Percentiles rank a stretch among this genome's conserved stretches.
Conservation (phyloP, 345 rosid genomes). For the Acer yangbiense region DNA sequence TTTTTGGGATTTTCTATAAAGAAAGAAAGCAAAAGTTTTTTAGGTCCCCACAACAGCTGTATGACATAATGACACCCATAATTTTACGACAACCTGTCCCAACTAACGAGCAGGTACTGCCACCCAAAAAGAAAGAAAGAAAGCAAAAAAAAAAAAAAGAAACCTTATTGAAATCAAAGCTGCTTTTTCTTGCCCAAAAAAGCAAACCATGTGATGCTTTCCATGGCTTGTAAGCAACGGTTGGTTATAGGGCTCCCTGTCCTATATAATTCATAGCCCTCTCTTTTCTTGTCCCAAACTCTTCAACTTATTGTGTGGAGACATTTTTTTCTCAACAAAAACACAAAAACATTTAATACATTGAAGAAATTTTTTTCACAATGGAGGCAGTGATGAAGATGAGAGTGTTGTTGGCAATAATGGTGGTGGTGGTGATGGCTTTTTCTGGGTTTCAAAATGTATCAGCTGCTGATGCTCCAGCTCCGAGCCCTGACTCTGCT, state of each 20-base stretch:
- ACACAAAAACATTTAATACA: too few relatives aligned
- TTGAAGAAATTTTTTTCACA: neutral
- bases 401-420: conserved; percentile 25
- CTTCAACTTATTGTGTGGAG: neutral
- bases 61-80: neutral
- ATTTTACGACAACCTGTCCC: neutral
- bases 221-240: neutral
- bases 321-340: neutral
- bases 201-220: neutral
- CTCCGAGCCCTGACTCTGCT: conserved; percentile 31
- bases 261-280: neutral
- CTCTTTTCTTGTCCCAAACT: neutral
- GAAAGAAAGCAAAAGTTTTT: neutral
- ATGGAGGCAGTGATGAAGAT: conserved; percentile 39
- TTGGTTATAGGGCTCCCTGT: neutral
- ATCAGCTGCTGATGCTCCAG: conserved; percentile 29
- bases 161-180: neutral
- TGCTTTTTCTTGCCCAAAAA: neutral
- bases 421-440: conserved; percentile 22
- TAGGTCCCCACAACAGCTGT: conserved; percentile 7
- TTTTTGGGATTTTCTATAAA: neutral
- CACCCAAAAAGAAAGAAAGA: too few relatives aligned
- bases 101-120: neutral
- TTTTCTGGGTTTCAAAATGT: conserved; percentile 20
- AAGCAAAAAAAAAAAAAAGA: too few relatives aligned